phyloP scores from a whole-genome alignment of 768 basidiomycete species.

The Collybia nuda region DNA sequence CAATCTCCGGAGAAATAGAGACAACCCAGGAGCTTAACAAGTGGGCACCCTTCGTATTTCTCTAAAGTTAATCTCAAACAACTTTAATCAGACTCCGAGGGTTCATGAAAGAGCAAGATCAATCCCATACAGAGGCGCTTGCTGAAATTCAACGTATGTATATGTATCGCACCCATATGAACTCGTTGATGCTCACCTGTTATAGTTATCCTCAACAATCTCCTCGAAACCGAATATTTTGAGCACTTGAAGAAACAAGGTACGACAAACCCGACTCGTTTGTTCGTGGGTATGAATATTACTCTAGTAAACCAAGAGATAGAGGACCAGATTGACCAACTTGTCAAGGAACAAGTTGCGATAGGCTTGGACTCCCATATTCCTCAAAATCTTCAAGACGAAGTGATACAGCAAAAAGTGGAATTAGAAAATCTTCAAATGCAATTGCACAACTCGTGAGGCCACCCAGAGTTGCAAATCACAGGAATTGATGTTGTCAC shows the following conservation, averaged over 20 bases:
- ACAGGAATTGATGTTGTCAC: background rate
- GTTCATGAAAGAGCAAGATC: constrained; percentile 43
- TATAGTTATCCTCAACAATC: constrained; percentile 31
- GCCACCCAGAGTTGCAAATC: background rate
- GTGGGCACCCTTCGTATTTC: constrained; percentile 23
- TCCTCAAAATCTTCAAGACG: constrained; percentile 46
- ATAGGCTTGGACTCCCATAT: constrained; percentile 45
- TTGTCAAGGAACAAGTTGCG: constrained; percentile 51
- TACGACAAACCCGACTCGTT: constrained; percentile 18
- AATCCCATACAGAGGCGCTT: constrained; percentile 40
- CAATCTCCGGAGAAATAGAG: constrained; percentile 35
- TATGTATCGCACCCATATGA: too few species aligned
- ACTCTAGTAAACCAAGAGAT: constrained; percentile 47
- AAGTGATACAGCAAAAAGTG: constrained; percentile 40
- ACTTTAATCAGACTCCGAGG: constrained; percentile 37
- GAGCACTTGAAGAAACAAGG: constrained; percentile 45
- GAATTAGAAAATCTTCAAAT: constrained; percentile 47
- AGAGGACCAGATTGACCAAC: constrained; percentile 43
- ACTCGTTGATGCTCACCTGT: too few species aligned
- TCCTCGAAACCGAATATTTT: constrained; percentile 42
- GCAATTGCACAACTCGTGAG: constrained; percentile 59
- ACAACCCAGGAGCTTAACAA: constrained; percentile 38
- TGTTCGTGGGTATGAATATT: constrained; percentile 1
- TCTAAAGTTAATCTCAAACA: background rate
- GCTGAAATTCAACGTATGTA: constrained; percentile 48